phyloP scores from a whole-genome alignment of 768 basidiomycete genomes.

The Boletus subparvulus region DNA sequence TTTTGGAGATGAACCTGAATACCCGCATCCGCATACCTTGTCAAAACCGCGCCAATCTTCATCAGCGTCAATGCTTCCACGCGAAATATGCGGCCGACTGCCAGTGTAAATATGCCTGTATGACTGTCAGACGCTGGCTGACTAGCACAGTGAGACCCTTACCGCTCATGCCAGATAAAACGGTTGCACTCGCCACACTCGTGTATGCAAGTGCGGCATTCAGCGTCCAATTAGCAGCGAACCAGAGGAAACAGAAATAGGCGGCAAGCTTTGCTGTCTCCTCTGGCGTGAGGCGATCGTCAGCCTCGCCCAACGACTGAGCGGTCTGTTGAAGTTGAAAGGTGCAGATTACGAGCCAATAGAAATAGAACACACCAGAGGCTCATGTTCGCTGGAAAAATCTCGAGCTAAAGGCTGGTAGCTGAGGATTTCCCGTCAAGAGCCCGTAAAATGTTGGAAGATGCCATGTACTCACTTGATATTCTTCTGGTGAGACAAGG shows the following conservation, averaged over 20 bases:
- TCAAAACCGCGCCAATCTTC: conserved; percentile 75
- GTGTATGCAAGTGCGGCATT: conserved; percentile 85
- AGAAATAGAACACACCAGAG: conserved; percentile 16
- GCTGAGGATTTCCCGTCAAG: conserved; percentile 11
- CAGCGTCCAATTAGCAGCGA: conserved; percentile 89
- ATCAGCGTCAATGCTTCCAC: conserved; percentile 74
- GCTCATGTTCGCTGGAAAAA: conserved; percentile 5
- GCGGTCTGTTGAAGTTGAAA: conserved; percentile 8
- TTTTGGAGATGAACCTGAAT: not conserved
- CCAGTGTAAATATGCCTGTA: conserved; percentile 90
- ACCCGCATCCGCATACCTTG: conserved; percentile 53
- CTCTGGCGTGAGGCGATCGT: conserved; percentile 48
- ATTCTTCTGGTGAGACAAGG: conserved; percentile 3
- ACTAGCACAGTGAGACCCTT: conserved; percentile 22
- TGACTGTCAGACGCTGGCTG: not conserved
- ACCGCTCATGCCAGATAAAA: conserved; percentile 90
- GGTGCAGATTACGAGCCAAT: not conserved
- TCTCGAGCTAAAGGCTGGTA: conserved; percentile 29
- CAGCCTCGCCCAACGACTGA: conserved; percentile 14
- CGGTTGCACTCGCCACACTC: conserved; percentile 91
- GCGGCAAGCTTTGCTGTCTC: conserved; percentile 82
- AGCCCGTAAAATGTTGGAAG: not conserved
- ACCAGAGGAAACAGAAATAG: conserved; percentile 88
- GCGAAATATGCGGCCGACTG: conserved; percentile 73
- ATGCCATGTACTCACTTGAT: conserved; percentile 6